A percentile compares a stretch with the other conserved stretches of the same genome.
These are phyloP conservation scores for Liriodendron chinense DNA, from an alignment of 164 flowering plant genomes.

Conservation along the genomic window DNA sequence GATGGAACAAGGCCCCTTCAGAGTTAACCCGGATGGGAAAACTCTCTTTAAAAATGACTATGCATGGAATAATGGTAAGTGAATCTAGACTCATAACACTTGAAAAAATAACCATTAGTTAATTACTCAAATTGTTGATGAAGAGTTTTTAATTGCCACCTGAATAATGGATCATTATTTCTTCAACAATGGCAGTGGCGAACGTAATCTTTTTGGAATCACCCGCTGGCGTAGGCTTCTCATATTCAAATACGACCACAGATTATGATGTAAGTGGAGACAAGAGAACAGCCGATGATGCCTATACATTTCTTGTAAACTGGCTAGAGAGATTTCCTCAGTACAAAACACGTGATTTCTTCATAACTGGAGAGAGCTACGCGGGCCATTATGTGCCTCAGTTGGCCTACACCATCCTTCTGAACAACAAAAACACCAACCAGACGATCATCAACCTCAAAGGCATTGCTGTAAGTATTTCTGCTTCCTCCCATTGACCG, in stretches of 20 bases:
- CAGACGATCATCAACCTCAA: conserved; percentile 24
- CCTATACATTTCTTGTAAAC: conserved; percentile 30
- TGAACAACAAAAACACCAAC: conserved; percentile 14
- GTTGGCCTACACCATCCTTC: conserved; percentile 26
- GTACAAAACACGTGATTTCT: conserved; percentile 38
- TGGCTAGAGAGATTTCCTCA: conserved; percentile 43
- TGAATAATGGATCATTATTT: too few relatives aligned
- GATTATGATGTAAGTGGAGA: conserved; percentile 33
- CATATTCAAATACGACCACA: conserved; percentile 35
- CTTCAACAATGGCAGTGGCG: conserved; percentile 38
- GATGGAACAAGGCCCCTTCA: conserved; percentile 34
- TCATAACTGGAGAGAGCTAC: conserved; percentile 41
- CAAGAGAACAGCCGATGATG: conserved; percentile 28
- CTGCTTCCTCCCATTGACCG: neutral
- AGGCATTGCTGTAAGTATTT: conserved; percentile 28
- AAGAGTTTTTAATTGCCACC: too few relatives aligned
- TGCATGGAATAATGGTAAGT: conserved; percentile 27
- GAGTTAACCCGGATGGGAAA: conserved; percentile 23
- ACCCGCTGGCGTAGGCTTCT: conserved; percentile 43
- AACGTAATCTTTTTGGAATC: conserved; percentile 39
- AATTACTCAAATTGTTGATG: neutral
- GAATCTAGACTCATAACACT: neutral
- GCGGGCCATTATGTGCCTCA: conserved; percentile 44
- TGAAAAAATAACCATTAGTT: neutral
- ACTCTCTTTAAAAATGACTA: conserved; percentile 20